phyloP scores from a whole-genome alignment of 2,329 filamentous ascomycete species.

The Monilinia polystroma region DNA sequence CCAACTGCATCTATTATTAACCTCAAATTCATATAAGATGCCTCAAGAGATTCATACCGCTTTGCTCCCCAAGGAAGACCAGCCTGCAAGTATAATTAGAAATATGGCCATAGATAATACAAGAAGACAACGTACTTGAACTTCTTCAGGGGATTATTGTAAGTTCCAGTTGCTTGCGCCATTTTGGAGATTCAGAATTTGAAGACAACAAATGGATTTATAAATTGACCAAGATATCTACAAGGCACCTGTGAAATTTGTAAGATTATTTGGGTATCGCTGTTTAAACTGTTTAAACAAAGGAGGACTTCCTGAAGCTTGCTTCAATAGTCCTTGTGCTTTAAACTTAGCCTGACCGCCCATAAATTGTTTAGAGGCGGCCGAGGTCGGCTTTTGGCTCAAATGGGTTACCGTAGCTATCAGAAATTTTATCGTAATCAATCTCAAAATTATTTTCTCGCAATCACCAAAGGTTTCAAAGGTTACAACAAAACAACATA shows the following conservation, averaged over 20 bases:
- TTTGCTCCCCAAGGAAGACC: conserved; percentile 97
- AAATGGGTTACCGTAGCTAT: conserved; percentile 23
- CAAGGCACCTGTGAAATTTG: conserved; percentile 22
- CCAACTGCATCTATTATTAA: conserved; percentile 64
- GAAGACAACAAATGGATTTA: conserved; percentile 8
- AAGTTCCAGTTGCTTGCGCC: conserved; percentile 82
- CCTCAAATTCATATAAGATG: conserved; percentile 1
- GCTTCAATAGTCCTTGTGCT: conserved; percentile 3
- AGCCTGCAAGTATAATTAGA: conserved; percentile 56
- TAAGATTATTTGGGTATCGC: conserved; percentile 14
- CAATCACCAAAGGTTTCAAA: conserved; percentile 6
- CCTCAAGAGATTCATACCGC: conserved; percentile 63
- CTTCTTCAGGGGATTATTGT: conserved; percentile 99
- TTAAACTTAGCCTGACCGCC: conserved; percentile 17
- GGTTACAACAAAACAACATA: conserved; percentile 12
- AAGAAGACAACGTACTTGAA: conserved; percentile 72
- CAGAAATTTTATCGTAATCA: conserved; percentile 23
- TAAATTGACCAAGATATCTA: conserved; percentile 25
- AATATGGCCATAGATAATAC: background rate
- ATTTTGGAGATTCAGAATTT: conserved; percentile 51
- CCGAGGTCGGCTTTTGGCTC: conserved; percentile 3
- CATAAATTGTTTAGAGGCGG: conserved; percentile 19
- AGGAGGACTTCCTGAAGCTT: conserved; percentile 13
- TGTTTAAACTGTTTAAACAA: conserved; percentile 21
- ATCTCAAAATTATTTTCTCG: conserved; percentile 17